Percentiles rank a stretch among this genome's conserved stretches.
Conservation (phyloP, 139 green algal genomes). For the Eudorina sp. region DNA sequence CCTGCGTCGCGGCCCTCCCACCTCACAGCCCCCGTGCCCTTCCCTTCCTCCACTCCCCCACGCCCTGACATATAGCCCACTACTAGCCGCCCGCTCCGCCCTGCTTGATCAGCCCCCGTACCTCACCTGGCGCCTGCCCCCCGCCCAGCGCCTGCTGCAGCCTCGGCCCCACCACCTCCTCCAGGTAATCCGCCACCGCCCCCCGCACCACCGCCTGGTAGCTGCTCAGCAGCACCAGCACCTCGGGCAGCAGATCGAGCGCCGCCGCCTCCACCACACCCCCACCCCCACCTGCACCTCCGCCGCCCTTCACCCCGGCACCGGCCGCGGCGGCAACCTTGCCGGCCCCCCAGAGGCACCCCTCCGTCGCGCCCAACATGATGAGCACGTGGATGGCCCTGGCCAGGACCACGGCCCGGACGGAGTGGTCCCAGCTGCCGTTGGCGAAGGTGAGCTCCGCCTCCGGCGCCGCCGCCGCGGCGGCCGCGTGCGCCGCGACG, state of each 20-base stretch:
- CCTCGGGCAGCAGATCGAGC: constrained; percentile 20
- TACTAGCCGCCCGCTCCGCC: too few relatives aligned
- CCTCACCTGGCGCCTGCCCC: too few relatives aligned
- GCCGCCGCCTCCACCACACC: neutral
- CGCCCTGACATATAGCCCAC: too few relatives aligned
- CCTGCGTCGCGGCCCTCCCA: too few relatives aligned
- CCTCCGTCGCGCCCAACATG: neutral
- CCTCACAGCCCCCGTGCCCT: too few relatives aligned
- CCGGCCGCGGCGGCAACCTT: too few relatives aligned
- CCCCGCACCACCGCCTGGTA: constrained; percentile 41
- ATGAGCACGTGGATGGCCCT: constrained; percentile 8
- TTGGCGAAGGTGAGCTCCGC: constrained; percentile 4
- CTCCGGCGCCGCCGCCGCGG: neutral
- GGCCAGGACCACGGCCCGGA: constrained; percentile 25
- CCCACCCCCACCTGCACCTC: neutral
- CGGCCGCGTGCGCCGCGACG: neutral
- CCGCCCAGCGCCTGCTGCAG: neutral
- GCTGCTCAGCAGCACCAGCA: constrained; percentile 35
- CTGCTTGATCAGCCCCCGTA: too few relatives aligned
- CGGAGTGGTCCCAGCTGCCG: constrained; percentile 44
- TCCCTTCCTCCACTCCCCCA: too few relatives aligned
- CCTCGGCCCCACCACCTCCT: constrained; percentile 26
- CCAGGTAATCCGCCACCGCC: constrained; percentile 44
- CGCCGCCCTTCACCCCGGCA: too few relatives aligned
- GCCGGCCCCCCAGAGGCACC: too few relatives aligned